Percentiles rank a stretch among this genome's conserved stretches.
Conservation (phyloP, 495 filamentous ascomycete species). For the Articulospora tetracladia region DNA sequence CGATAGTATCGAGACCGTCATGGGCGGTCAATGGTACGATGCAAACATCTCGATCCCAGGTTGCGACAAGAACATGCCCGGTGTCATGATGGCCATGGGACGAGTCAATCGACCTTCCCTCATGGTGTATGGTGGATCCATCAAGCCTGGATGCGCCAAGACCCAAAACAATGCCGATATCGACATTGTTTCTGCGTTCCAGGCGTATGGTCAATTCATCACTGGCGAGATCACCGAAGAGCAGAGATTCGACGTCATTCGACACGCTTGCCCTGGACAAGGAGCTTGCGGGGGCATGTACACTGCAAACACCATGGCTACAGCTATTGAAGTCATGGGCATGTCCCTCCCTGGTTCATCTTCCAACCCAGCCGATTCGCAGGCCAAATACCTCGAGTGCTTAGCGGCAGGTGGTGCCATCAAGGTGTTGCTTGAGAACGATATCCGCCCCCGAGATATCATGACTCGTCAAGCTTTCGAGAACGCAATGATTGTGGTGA, state of each 20-base stretch:
- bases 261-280: slow-evolving; percentile 87
- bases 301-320: slow-evolving; percentile 98
- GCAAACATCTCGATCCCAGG: slow-evolving; percentile 98
- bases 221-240: slow-evolving; percentile 88
- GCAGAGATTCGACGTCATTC: slow-evolving; percentile 88
- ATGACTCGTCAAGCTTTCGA: slow-evolving; percentile 90
- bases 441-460: slow-evolving; percentile 87
- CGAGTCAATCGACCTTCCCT: slow-evolving; percentile 87
- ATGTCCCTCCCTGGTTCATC: slow-evolving; percentile 94
- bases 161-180: slow-evolving; percentile 72
- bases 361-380: slow-evolving; percentile 84
- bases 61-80: slow-evolving; percentile 99
- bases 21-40: slow-evolving; percentile 99
- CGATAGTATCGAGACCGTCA: slow-evolving; percentile 97
- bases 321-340: slow-evolving; percentile 93
- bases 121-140: slow-evolving; percentile 97
- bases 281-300: slow-evolving; percentile 99
- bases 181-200: slow-evolving; percentile 96
- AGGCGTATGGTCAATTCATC: slow-evolving; percentile 95
- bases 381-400: slow-evolving; percentile 84
- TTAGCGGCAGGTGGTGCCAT: slow-evolving; percentile 80
- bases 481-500: slow-evolving; percentile 93
- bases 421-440: slow-evolving; percentile 77
- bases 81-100: slow-evolving; percentile 97
- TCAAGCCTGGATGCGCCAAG: slow-evolving; percentile 79